Evolutionary conservation across 192 early-diverging fungal species (phyloP).

Genomic region (Gonapodya prolifera): DNA sequence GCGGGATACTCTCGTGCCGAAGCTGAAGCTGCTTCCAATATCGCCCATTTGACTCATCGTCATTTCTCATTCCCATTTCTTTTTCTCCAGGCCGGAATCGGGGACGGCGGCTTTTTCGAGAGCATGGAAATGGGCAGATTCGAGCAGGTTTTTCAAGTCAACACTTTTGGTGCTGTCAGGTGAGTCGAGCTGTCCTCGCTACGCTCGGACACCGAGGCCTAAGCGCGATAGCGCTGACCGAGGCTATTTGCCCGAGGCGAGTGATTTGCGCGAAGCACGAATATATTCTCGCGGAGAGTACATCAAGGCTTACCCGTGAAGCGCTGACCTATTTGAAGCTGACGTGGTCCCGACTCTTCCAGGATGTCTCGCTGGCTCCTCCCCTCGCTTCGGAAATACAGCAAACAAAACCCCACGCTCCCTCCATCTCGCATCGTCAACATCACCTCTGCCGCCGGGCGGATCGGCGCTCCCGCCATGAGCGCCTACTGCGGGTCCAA

Average conservation of each 20-base stretch:
- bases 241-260: too few relatives aligned
- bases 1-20: too few relatives aligned
- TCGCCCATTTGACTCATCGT: too few relatives aligned
- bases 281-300: too few relatives aligned
- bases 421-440: slow-evolving; percentile 16
- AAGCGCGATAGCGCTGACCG: too few relatives aligned
- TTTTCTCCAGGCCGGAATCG: slow-evolving; percentile 14
- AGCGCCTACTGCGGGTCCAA: neutral
- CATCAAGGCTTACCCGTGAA: too few relatives aligned
- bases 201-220: too few relatives aligned
- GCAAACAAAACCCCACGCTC: slow-evolving; percentile 3
- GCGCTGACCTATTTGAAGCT: too few relatives aligned
- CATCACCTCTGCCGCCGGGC: slow-evolving; percentile 20
- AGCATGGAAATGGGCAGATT: slow-evolving; percentile 5
- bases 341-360: too few relatives aligned
- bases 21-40: too few relatives aligned
- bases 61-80: neutral
- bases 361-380: slow-evolving; percentile 17
- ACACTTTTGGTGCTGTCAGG: slow-evolving; percentile 21
- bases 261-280: too few relatives aligned
- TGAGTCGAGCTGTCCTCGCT: too few relatives aligned
- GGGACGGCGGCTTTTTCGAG: slow-evolving; percentile 10
- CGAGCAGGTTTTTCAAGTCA: slow-evolving; percentile 18
- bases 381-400: slow-evolving; percentile 12
- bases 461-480: slow-evolving; percentile 1